These are phyloP conservation scores for Dothiorella sarmentorum DNA, from an alignment of 2,329 filamentous ascomycete species.

Conservation along the genomic window DNA sequence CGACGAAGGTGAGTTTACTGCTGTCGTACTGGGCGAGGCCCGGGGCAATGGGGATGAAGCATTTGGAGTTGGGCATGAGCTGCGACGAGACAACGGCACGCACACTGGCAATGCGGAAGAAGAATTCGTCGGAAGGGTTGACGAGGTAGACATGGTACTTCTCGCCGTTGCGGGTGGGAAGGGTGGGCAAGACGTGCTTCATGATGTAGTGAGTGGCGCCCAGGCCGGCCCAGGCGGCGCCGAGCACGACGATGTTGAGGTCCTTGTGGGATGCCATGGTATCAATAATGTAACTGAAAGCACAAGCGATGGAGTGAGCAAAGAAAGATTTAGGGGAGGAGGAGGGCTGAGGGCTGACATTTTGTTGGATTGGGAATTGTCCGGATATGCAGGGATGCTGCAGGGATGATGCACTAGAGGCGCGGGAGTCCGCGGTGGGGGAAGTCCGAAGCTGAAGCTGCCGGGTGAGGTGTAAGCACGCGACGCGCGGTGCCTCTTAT, in stretches of 20 bases:
- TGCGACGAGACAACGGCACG: constrained; percentile 31
- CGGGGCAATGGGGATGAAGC: constrained; percentile 33
- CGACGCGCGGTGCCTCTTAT: background rate
- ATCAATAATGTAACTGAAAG: background rate
- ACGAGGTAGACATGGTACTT: constrained; percentile 34
- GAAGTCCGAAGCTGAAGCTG: constrained; percentile 3
- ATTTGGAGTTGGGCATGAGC: constrained; percentile 28
- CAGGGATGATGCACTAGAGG: background rate
- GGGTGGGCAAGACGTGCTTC: constrained; percentile 27
- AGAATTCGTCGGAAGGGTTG: constrained; percentile 35
- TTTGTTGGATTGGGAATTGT: constrained; percentile 6
- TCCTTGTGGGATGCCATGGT: constrained; percentile 5
- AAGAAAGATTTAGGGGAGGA: background rate
- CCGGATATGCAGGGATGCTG: background rate
- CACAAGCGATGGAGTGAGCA: background rate
- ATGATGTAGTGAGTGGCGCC: constrained; percentile 36
- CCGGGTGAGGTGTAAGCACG: too few relatives aligned
- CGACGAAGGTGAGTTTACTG: constrained; percentile 21
- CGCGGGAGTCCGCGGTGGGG: constrained; percentile 10
- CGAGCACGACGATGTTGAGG: constrained; percentile 33
- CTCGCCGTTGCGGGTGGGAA: constrained; percentile 23
- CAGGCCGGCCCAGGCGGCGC: constrained; percentile 36
- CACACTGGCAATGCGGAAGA: constrained; percentile 38
- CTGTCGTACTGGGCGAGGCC: constrained; percentile 31
- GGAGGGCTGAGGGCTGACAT: background rate